phyloP scores from a whole-genome alignment of 1,139 yeast species.

The Kodamaea plutei region DNA sequence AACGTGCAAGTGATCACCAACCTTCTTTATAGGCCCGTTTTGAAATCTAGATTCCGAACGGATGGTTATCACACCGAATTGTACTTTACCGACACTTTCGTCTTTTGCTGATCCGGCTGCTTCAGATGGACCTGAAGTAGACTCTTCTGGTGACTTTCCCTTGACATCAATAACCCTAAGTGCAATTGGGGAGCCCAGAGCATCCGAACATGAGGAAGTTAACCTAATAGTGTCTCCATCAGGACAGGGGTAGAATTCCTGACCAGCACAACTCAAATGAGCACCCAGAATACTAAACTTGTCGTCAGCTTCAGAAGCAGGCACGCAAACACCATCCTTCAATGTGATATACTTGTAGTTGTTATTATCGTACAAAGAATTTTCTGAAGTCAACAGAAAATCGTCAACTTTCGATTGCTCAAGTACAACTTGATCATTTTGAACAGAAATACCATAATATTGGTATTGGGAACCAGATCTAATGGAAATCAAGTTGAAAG shows the following conservation, averaged over 20 bases:
- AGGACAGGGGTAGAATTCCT: conserved; percentile 19
- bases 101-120: conserved; percentile 3
- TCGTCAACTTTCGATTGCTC: no score
- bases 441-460: no score
- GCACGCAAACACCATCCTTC: conserved; percentile 14
- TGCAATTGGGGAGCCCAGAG: conserved; percentile 13
- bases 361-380: no score
- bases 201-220: conserved; percentile 8
- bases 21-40: conserved; percentile 21
- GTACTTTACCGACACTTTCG: conserved; percentile 2
- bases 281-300: conserved; percentile 17
- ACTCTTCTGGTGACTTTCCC: conserved; percentile 3
- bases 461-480: no score
- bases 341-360: conserved; percentile 13
- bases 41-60: conserved; percentile 19
- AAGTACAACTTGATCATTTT: no score
- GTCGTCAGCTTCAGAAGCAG: conserved; percentile 13
- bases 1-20: conserved; percentile 25
- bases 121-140: neutral
- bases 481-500: no score
- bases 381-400: no score
- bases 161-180: conserved; percentile 7
- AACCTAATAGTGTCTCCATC: conserved; percentile 12
- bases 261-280: conserved; percentile 12
- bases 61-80: conserved; percentile 16